phyloP scores from a whole-genome alignment of 2,329 filamentous ascomycete genomes.

The Lasiodiplodia sp. region DNA sequence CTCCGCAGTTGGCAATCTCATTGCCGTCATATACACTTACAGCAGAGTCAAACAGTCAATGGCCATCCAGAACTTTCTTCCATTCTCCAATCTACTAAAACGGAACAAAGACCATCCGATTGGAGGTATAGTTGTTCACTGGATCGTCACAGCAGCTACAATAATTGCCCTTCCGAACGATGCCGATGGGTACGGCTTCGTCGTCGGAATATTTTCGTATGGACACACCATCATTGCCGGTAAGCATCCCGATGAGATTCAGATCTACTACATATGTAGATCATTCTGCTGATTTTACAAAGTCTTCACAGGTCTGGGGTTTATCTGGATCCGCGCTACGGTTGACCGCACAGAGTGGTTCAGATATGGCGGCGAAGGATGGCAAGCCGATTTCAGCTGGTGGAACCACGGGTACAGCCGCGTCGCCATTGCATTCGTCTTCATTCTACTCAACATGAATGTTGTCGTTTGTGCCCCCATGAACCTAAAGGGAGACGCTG shows the following conservation, averaged over 20 bases:
- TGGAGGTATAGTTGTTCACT: constrained; percentile 17
- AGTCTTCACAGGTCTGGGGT: too few relatives aligned
- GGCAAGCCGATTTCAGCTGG: too few relatives aligned
- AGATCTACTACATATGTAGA: too few relatives aligned
- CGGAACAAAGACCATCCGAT: constrained; percentile 23
- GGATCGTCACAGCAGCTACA: constrained; percentile 24
- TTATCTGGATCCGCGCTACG: too few relatives aligned
- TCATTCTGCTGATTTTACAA: too few relatives aligned
- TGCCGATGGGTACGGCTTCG: constrained; percentile 31
- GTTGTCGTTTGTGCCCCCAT: too few relatives aligned
- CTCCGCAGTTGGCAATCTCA: constrained; percentile 31
- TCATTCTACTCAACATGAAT: too few relatives aligned
- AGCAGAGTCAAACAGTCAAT: constrained; percentile 32
- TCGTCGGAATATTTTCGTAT: constrained; percentile 32
- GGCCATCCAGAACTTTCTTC: constrained; percentile 30
- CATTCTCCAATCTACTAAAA: constrained; percentile 29
- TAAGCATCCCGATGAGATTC: neutral
- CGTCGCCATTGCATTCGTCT: too few relatives aligned
- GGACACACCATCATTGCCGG: constrained; percentile 29
- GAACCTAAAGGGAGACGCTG: too few relatives aligned
- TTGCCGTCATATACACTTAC: constrained; percentile 30
- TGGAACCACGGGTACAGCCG: too few relatives aligned
- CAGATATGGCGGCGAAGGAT: too few relatives aligned
- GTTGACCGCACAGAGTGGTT: too few relatives aligned
- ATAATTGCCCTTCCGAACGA: constrained; percentile 26